Base-by-base conservation (phyloP, 257 asterid genomes). In the Craterostigma plantagineum region DNA sequence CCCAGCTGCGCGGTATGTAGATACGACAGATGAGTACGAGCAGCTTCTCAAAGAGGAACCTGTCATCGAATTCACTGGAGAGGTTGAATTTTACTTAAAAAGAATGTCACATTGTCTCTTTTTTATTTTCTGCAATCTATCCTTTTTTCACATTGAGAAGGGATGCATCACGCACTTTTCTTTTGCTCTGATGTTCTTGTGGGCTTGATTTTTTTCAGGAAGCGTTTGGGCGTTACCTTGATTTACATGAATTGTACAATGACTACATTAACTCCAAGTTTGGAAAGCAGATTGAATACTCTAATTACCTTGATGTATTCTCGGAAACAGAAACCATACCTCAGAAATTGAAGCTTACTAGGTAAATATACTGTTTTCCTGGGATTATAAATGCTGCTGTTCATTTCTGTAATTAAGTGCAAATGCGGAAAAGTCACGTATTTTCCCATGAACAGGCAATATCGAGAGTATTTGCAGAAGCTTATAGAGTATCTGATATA, bases 1-100 rank as follows among this genome's bases (percentile, higher is more conserved):
- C 69, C 94, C 94, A 37, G 61, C 92, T 57, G 86, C 92, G 0
- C 81, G 99, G 4, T 83, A 62, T 51, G 77, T 79, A 18, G 92
- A 83, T 54, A 69, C 84, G 12, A 67, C 43, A 37, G 99, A 90
- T 43, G 98, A 90, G 69, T 77, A 66, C 53, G 99, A 90, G 43
- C 74, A 64, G 53, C 85, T 90, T 60, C 90, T 77, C 34, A 79
- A 75, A 53, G 95, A 83, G 71, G 95, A 90, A 58, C 95, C 86
- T 8, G 65, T 59, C 37, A 60, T 90, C 46, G 95, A 83, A 61
- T 83, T 90, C 47, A 72, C 94, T 38, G 98, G 98, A 50, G 98
- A 90, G 92, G 98, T 87, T 11, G 38, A 12, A n/a, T 33, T 41
- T 23, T 23, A 23, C 30, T 23, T 23, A 23, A 23, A 23, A 23